These are phyloP conservation scores for Vaccinium darrowii DNA, from an alignment of 148 eudicot species.

Conservation along the genomic window DNA sequence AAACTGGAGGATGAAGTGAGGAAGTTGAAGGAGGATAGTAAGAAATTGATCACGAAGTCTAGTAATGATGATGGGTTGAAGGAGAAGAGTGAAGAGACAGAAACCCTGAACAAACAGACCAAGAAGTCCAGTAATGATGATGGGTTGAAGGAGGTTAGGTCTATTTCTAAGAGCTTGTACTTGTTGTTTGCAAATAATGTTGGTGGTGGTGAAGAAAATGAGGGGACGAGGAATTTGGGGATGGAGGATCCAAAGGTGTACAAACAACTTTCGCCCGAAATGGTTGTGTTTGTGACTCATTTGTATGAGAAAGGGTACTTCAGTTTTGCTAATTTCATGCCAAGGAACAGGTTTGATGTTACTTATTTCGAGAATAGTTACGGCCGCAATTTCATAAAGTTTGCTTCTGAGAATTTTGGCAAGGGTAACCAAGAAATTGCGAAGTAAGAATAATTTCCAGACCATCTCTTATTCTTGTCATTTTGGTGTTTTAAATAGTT, in stretches of 20 bases:
- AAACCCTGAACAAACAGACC: not conserved
- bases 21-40: conserved; percentile 19
- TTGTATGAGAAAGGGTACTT: conserved; percentile 59
- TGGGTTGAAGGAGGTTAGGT: not conserved
- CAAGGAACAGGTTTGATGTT: conserved; percentile 38
- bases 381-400: conserved; percentile 52
- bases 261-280: conserved; percentile 53
- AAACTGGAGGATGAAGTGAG: conserved; percentile 43
- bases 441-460: conserved; percentile 36
- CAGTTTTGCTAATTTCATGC: conserved; percentile 42
- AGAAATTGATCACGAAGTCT: conserved; percentile 3
- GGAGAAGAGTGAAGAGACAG: not conserved
- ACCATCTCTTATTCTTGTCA: not conserved
- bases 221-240: conserved; percentile 11
- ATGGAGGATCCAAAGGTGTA: conserved; percentile 29
- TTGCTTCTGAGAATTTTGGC: conserved; percentile 66
- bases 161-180: conserved; percentile 27
- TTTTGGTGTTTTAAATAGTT: not conserved
- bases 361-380: conserved; percentile 47
- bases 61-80: conserved; percentile 19
- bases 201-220: not conserved
- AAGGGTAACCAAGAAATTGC: conserved; percentile 53
- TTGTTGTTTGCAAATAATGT: conserved; percentile 27
- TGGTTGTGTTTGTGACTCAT: conserved; percentile 41
- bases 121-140: not conserved